These are phyloP conservation scores for Arachnomyces sp. DNA, from an alignment of 2,329 filamentous ascomycete genomes.

Conservation along the genomic window DNA sequence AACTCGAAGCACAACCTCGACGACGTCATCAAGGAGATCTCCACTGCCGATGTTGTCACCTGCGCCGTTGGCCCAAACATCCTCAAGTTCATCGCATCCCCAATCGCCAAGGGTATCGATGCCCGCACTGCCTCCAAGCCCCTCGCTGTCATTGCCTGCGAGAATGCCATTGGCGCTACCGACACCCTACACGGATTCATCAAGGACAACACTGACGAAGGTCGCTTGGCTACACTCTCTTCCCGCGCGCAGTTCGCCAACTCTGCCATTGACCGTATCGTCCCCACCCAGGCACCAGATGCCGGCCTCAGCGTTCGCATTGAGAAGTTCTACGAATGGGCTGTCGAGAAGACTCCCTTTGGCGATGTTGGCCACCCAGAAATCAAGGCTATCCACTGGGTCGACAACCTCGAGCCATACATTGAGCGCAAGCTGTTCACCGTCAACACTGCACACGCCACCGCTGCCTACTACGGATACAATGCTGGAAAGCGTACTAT, in stretches of 20 bases:
- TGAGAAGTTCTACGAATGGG: conserved; percentile 99
- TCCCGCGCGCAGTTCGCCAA: conserved; percentile 85
- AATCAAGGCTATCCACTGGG: conserved; percentile 87
- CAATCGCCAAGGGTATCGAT: conserved; percentile 90
- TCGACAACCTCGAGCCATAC: conserved; percentile 82
- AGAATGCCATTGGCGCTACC: conserved; percentile 94
- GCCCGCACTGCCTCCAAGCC: conserved; percentile 59
- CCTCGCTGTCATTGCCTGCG: conserved; percentile 88
- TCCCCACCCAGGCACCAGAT: conserved; percentile 75
- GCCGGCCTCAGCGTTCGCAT: conserved; percentile 85
- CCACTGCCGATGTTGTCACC: conserved; percentile 81
- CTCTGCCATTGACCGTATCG: conserved; percentile 96
- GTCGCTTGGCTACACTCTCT: conserved; percentile 59
- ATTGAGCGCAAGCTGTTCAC: conserved; percentile 99
- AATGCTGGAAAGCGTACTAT: conserved; percentile 77
- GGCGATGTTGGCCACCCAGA: conserved; percentile 58
- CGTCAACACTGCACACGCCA: conserved; percentile 96
- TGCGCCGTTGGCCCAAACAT: conserved; percentile 96
- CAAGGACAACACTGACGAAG: conserved; percentile 62
- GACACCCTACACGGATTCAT: conserved; percentile 78
- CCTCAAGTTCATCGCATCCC: conserved; percentile 89
- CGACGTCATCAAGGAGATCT: conserved; percentile 75
- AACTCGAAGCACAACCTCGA: conserved; percentile 82
- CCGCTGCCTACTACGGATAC: conserved; percentile 91
- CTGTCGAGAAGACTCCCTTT: conserved; percentile 83